phyloP scores from a whole-genome alignment of 352 stramenopile genomes.

The Blastocystis sp. region DNA sequence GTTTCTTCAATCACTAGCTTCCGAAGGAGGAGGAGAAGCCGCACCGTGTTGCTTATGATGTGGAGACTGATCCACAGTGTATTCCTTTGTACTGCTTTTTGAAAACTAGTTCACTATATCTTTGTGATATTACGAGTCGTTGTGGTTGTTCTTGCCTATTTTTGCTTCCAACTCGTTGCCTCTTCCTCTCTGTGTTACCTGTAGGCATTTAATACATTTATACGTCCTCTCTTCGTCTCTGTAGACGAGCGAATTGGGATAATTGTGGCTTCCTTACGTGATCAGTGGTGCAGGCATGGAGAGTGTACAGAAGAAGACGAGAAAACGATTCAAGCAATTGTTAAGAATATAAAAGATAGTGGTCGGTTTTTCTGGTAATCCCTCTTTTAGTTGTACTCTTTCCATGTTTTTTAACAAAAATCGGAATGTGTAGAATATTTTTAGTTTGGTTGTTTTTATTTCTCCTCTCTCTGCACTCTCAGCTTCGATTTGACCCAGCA shows the following conservation, averaged over 20 bases:
- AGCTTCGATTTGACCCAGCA: too few relatives aligned
- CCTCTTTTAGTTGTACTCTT: slow-evolving; percentile 45
- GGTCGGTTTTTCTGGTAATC: slow-evolving; percentile 6
- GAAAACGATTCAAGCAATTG: slow-evolving; percentile 19
- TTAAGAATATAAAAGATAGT: slow-evolving; percentile 45
- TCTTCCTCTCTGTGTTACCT: neutral
- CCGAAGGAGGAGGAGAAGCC: neutral
- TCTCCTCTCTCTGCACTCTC: too few relatives aligned
- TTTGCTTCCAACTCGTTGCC: neutral
- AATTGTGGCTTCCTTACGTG: neutral
- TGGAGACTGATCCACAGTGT: slow-evolving; percentile 21
- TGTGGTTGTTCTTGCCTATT: neutral
- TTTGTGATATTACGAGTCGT: neutral
- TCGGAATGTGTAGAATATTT: neutral
- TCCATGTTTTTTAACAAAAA: neutral
- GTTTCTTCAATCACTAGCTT: neutral
- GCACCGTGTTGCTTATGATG: neutral
- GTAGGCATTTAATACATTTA: slow-evolving; percentile 2
- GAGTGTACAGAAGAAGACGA: neutral
- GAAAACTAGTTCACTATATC: neutral
- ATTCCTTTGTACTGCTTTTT: neutral
- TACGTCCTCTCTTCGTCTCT: neutral
- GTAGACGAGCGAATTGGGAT: slow-evolving; percentile 7
- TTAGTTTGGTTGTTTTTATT: neutral
- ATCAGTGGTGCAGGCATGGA: neutral